phyloP scores from a whole-genome alignment of 352 stramenopile species.

The Pythium chondricola region DNA sequence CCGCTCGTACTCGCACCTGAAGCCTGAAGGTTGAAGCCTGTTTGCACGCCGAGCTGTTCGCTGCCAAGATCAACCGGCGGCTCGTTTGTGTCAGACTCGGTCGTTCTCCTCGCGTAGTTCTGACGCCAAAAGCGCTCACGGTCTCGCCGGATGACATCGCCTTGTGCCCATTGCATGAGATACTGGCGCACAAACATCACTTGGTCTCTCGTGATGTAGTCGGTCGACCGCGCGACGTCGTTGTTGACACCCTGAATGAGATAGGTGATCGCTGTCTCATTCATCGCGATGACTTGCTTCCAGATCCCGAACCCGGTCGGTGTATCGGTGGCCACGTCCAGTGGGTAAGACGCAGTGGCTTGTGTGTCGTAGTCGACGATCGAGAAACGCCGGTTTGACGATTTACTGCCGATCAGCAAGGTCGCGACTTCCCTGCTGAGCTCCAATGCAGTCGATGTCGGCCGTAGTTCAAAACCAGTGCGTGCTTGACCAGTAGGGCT shows the following conservation, averaged over 20 bases:
- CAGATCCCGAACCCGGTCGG: constrained; percentile 63
- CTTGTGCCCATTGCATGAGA: constrained; percentile 43
- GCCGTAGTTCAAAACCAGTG: constrained; percentile 58
- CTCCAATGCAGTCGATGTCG: constrained; percentile 25
- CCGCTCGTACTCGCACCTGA: constrained; percentile 21
- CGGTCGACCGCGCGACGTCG: constrained; percentile 34
- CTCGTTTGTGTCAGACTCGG: constrained; percentile 36
- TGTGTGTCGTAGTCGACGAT: constrained; percentile 52
- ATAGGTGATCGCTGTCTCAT: constrained; percentile 47
- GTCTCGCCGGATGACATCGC: constrained; percentile 38
- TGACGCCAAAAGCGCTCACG: constrained; percentile 59
- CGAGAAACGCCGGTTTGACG: constrained; percentile 59
- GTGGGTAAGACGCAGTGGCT: constrained; percentile 15
- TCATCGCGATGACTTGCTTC: constrained; percentile 66
- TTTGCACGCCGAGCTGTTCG: constrained; percentile 38
- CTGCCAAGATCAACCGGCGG: constrained; percentile 55
- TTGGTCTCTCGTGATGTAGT: constrained; percentile 55
- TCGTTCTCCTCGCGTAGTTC: constrained; percentile 32
- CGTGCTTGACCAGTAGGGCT: constrained; percentile 32
- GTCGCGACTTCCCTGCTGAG: constrained; percentile 53
- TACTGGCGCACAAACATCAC: constrained; percentile 55
- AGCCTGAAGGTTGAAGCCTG: constrained; percentile 40
- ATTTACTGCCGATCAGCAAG: constrained; percentile 38
- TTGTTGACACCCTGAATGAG: constrained; percentile 57
- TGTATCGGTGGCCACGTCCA: constrained; percentile 26